Evolutionary conservation across 768 basidiomycete species (phyloP).

Genomic region (Lentinula aciculospora): DNA sequence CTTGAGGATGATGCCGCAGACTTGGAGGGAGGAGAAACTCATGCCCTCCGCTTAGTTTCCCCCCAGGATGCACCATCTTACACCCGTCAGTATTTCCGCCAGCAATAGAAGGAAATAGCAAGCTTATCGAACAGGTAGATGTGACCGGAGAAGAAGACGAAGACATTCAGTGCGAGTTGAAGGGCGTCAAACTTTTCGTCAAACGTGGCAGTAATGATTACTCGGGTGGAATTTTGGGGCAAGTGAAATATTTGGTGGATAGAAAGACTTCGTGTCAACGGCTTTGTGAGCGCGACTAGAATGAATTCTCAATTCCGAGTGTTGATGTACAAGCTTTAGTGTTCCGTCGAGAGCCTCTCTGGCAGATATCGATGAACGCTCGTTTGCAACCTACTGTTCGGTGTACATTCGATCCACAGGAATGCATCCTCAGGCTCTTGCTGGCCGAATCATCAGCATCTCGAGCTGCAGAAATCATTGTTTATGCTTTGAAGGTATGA

Average conservation of each 20-base stretch:
- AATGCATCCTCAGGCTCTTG: constrained; percentile 49
- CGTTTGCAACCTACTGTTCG: constrained; percentile 49
- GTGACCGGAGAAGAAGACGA: constrained; percentile 67
- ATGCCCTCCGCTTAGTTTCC: neutral
- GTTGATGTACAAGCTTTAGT: constrained; percentile 33
- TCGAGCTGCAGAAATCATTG: constrained; percentile 36
- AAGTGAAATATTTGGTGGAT: constrained; percentile 52
- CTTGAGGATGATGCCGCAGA: neutral
- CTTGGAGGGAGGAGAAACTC: neutral
- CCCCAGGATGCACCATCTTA: neutral
- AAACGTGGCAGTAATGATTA: constrained; percentile 55
- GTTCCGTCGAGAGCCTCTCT: constrained; percentile 65
- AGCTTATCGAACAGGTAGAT: constrained; percentile 19
- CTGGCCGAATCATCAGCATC: constrained; percentile 39
- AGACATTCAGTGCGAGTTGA: constrained; percentile 47
- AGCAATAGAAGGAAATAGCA: neutral
- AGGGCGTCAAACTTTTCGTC: constrained; percentile 54
- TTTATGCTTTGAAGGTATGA: constrained; percentile 63
- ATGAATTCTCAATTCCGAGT: neutral
- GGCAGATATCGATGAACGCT: constrained; percentile 67
- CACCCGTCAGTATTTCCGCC: constrained; percentile 5
- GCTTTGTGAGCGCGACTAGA: constrained; percentile 32
- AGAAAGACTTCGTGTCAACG: constrained; percentile 36
- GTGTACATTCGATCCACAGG: constrained; percentile 51
- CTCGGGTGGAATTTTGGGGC: constrained; percentile 53